These are phyloP conservation scores for Acanthamoeba divionensis DNA, from an alignment of 208 protist genomes.

Conservation along the genomic window DNA sequence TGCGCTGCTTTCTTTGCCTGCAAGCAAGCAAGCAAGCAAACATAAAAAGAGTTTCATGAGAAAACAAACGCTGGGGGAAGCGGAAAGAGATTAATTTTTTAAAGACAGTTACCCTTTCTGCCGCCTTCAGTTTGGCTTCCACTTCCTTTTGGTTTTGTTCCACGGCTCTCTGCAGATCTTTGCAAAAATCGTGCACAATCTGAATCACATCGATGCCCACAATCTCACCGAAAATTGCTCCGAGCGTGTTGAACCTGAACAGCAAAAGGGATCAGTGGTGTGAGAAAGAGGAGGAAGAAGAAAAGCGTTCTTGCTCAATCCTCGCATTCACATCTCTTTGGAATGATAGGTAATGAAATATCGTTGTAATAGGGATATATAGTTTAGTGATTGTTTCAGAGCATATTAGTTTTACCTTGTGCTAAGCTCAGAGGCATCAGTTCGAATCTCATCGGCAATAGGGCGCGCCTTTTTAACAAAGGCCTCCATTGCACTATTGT, in stretches of 20 bases:
- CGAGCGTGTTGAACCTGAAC: background rate
- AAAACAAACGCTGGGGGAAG: too few species aligned
- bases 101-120: background rate
- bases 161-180: background rate
- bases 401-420: too few species aligned
- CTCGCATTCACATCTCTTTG: too few species aligned
- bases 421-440: background rate
- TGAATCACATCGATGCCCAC: background rate
- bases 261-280: background rate
- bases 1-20: too few species aligned
- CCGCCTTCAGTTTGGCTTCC: background rate
- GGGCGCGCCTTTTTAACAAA: background rate
- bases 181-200: conserved; percentile 8
- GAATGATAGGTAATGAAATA: too few species aligned
- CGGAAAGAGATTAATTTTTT: too few species aligned
- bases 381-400: background rate
- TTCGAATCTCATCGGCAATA: background rate
- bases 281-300: background rate
- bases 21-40: too few species aligned
- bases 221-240: background rate
- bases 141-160: background rate
- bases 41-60: too few species aligned
- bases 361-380: background rate
- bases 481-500: background rate
- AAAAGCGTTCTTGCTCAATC: background rate